These are phyloP conservation scores for Rhizopogon vinicolor DNA, from an alignment of 768 basidiomycete genomes.

Conservation along the genomic window DNA sequence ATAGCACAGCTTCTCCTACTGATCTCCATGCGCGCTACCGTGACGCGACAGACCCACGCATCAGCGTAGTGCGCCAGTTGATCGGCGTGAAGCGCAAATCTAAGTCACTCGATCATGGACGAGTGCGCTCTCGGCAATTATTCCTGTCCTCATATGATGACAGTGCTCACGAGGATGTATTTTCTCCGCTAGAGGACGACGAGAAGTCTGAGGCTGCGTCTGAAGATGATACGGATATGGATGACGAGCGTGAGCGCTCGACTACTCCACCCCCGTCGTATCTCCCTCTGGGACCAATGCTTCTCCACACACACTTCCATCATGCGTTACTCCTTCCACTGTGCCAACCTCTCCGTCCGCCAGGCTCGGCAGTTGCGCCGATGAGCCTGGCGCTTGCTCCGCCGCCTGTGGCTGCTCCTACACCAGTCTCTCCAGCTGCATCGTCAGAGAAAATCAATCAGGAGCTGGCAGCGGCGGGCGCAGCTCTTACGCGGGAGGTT, in stretches of 20 bases:
- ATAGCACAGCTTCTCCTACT: conserved; percentile 9
- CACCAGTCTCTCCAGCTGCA: conserved; percentile 81
- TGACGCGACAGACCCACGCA: conserved; percentile 64
- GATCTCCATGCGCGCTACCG: conserved; percentile 40
- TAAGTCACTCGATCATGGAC: conserved; percentile 41
- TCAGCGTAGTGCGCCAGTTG: conserved; percentile 63
- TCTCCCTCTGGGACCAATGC: conserved; percentile 63
- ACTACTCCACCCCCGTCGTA: conserved; percentile 70
- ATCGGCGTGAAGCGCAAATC: conserved; percentile 69
- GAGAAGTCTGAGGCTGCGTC: conserved; percentile 35
- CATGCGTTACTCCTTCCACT: conserved; percentile 60
- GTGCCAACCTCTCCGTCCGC: conserved; percentile 55
- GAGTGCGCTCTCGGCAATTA: conserved; percentile 31
- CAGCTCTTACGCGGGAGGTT: conserved; percentile 58
- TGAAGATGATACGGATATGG: conserved; percentile 36
- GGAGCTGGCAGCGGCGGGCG: conserved; percentile 63
- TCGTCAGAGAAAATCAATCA: conserved; percentile 56
- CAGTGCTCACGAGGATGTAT: conserved; percentile 23
- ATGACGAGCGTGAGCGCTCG: conserved; percentile 36
- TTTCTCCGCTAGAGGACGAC: conserved; percentile 21
- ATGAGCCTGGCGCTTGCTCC: conserved; percentile 37
- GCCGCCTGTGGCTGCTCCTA: conserved; percentile 55
- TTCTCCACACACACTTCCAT: conserved; percentile 66
- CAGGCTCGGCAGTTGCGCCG: conserved; percentile 46
- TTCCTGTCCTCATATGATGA: conserved; percentile 43